Base-by-base conservation (phyloP, 2,329 filamentous ascomycete genomes). In the Knufia fluminis region DNA sequence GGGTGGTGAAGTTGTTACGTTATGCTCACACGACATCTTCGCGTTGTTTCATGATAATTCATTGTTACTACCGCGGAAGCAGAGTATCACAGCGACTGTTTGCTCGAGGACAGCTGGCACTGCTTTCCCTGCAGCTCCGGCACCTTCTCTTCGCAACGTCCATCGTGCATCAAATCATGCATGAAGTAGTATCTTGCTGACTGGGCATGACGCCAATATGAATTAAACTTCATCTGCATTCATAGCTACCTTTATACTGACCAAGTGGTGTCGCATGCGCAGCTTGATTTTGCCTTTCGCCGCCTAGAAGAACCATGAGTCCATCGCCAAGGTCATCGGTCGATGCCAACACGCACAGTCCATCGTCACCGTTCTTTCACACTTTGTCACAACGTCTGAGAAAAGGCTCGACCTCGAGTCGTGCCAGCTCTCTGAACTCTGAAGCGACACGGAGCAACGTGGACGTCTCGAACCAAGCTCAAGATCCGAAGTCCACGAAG, bases 331-430 rank as follows among this genome's bases (percentile, higher is more conserved):
- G 36, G 20, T 43, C 46, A 7, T 43, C 46, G 4, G 28, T 49
- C 38, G 38, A 42, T 42, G 26, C 4, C 19, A 19, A 14, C 8
- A 9, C 46, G 19, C 36, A 49, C 20, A 49, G 28, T 33, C 24
- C 46, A 6, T 23, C 23, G 4, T 19, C 35, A 14, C 33, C 54
- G 2, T 59, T 57, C 22, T 46, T 57, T 2, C 57, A 57, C 46
- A 57, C 52, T 22, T 26, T 59, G 17, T 54, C 53, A 14, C 53
- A 56, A 19, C 55, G 57, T 9, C 49, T 59, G 3, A 50, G 57
- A 16, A 59, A 56, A 50, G 46, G 55, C 23, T 57, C 54, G n/a
- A 59, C 45, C 36, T 50, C 52, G 9, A 33, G 24, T 22, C 23
- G 46, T 8, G 28, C 39, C 3, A 57, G 57, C 45, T 57, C 55